Percentiles rank a stretch among this genome's conserved stretches.
Evolutionary conservation across 768 basidiomycete species (phyloP).

Genomic region (Lactarius akahatsu): DNA sequence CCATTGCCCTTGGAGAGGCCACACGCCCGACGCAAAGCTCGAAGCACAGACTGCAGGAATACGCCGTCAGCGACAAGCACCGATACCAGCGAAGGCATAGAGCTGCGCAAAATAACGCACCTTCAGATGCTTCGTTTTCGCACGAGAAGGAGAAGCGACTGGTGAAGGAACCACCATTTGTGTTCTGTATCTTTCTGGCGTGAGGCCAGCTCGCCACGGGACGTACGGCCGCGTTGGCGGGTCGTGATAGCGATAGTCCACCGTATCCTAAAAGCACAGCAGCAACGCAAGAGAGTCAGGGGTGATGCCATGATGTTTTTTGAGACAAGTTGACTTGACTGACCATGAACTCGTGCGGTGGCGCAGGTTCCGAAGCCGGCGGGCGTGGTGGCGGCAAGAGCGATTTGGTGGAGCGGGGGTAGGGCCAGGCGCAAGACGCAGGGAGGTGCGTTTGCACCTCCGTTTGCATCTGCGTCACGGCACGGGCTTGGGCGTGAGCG

Average conservation of each 20-base stretch:
- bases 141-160: not conserved
- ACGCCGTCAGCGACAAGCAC: not conserved
- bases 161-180: not conserved
- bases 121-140: constrained; percentile 10
- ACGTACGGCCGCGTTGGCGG: constrained; percentile 10
- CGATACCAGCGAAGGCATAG: not conserved
- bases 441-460: not conserved
- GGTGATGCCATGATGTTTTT: not conserved
- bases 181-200: not conserved
- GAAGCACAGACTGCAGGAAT: constrained; percentile 2
- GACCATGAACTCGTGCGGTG: constrained; percentile 11
- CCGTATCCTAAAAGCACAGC: constrained; percentile 9
- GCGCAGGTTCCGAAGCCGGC: not conserved
- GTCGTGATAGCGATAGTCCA: constrained; percentile 20
- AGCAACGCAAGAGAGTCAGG: not conserved
- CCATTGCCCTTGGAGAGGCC: not conserved
- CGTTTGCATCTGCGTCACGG: not conserved
- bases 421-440: not conserved
- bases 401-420: not conserved
- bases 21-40: constrained; percentile 14
- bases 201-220: not conserved
- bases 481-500: not conserved
- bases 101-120: constrained; percentile 4
- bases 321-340: not conserved
- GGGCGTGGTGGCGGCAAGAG: not conserved